phyloP scores from a whole-genome alignment of 2,329 filamentous ascomycete genomes.

The Fusarium zealandicum region DNA sequence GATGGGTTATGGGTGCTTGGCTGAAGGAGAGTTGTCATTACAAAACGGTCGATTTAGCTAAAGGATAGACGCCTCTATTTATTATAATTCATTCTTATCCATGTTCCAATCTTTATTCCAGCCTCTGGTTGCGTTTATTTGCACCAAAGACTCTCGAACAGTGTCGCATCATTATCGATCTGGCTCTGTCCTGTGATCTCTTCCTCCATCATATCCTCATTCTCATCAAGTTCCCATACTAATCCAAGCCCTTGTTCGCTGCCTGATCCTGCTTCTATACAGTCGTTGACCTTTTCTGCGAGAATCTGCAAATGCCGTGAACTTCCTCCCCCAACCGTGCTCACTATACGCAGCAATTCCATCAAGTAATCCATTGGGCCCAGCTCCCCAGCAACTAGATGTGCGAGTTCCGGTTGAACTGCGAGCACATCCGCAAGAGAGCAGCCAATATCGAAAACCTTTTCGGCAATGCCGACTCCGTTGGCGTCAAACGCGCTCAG shows the following conservation, averaged over 20 bases:
- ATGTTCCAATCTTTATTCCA: too few relatives aligned
- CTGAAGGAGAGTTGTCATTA: too few relatives aligned
- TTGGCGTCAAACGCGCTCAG: constrained; percentile 44
- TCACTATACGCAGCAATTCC: constrained; percentile 19
- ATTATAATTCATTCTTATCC: too few relatives aligned
- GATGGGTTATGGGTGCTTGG: neutral
- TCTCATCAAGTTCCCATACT: neutral
- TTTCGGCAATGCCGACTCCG: constrained; percentile 45
- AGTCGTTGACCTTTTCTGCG: constrained; percentile 12
- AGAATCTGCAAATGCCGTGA: constrained; percentile 23
- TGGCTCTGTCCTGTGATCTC: neutral
- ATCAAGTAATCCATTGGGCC: constrained; percentile 18
- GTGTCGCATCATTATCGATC: neutral
- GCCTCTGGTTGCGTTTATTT: too few relatives aligned
- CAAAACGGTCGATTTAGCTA: too few relatives aligned
- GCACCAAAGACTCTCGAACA: neutral
- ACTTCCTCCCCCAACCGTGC: constrained; percentile 5
- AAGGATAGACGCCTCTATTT: too few relatives aligned
- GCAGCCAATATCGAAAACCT: constrained; percentile 46
- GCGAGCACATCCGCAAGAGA: constrained; percentile 40
- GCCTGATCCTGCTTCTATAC: neutral
- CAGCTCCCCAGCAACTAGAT: constrained; percentile 4
- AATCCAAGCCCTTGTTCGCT: neutral
- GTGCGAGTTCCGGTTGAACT: neutral
- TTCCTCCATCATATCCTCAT: neutral